Conservation (phyloP, 2,329 filamentous ascomycete species). For the Xylariaceae sp. region DNA sequence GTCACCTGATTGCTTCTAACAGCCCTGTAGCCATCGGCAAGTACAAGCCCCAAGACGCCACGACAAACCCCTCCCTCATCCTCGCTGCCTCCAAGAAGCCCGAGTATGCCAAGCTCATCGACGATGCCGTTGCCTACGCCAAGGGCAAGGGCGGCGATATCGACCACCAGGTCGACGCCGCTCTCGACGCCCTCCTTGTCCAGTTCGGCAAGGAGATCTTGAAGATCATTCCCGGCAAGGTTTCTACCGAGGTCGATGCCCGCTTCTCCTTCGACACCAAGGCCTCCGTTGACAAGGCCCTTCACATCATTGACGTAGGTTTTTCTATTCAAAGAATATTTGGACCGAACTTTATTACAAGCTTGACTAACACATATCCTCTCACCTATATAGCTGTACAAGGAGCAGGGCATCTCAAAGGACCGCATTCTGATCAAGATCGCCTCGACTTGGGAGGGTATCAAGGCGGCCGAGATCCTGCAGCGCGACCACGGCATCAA, state of each 20-base stretch:
- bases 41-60: constrained; percentile 99
- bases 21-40: constrained; percentile 77
- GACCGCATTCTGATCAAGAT: constrained; percentile 98
- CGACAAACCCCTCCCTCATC: constrained; percentile 98
- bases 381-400: constrained; percentile 69
- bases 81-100: constrained; percentile 97
- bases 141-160: constrained; percentile 68
- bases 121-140: constrained; percentile 77
- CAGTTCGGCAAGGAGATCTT: constrained; percentile 98
- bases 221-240: constrained; percentile 94
- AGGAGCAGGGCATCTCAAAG: constrained; percentile 85
- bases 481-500: constrained; percentile 96
- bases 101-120: constrained; percentile 91
- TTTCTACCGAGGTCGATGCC: constrained; percentile 98
- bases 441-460: constrained; percentile 98
- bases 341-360: neutral
- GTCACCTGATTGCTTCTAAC: constrained; percentile 29
- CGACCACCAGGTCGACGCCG: constrained; percentile 81
- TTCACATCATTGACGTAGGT: constrained; percentile 90
- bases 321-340: neutral
- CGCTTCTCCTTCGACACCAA: constrained; percentile 93
- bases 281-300: constrained; percentile 88
- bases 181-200: constrained; percentile 90
- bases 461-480: constrained; percentile 96
- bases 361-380: constrained; percentile 10